Conservation (phyloP, 257 asterid species). For the Gynochthodes officinalis region DNA sequence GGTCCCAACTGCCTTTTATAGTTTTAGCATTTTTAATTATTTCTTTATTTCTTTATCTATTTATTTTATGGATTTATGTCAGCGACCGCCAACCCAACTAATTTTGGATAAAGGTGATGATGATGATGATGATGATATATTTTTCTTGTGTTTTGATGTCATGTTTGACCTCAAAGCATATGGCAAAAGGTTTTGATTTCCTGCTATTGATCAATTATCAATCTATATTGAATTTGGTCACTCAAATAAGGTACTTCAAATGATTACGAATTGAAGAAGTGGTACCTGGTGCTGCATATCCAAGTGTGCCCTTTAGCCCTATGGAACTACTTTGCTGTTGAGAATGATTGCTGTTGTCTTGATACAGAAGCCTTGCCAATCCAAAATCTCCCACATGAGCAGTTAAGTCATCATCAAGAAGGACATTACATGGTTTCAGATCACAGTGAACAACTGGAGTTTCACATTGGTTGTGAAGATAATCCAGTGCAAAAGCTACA, state of each 20-base stretch:
- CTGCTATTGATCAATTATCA: no score
- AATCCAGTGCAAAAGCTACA: constrained; percentile 26
- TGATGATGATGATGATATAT: no score
- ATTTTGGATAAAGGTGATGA: no score
- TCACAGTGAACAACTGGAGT: constrained; percentile 30
- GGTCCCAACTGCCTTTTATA: no score
- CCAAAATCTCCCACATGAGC: constrained; percentile 29
- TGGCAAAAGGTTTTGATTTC: no score
- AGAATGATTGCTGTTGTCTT: background rate
- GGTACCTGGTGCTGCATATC: constrained; percentile 33
- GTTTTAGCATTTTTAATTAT: no score
- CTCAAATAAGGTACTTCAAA: no score
- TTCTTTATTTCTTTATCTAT: no score
- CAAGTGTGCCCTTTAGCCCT: constrained; percentile 27
- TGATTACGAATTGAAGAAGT: background rate
- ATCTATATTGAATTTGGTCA: no score
- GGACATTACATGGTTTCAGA: constrained; percentile 37
- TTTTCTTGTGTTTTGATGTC: background rate
- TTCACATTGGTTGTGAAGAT: constrained; percentile 30
- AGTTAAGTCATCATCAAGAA: constrained; percentile 23
- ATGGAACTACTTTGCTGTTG: constrained; percentile 13
- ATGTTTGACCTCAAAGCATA: background rate
- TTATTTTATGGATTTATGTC: no score
- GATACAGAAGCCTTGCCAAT: constrained; percentile 12
- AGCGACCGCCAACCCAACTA: no score